phyloP scores from a whole-genome alignment of 2,329 filamentous ascomycete genomes.

The Monosporascus sp. region DNA sequence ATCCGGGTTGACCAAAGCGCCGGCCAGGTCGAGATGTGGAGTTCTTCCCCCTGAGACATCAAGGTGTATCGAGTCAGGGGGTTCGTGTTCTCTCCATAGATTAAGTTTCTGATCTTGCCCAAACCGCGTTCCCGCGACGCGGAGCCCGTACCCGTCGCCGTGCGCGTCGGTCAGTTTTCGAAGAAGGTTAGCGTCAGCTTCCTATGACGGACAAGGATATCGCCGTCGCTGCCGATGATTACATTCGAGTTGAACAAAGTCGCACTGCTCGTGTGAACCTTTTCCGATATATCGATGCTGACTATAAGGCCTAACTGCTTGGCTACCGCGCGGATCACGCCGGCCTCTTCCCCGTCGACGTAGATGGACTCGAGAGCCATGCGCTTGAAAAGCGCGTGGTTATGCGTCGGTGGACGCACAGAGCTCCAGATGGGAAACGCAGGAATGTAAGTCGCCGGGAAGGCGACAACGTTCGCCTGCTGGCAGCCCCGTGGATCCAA shows the following conservation, averaged over 20 bases:
- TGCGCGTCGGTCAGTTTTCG: conserved; percentile 51
- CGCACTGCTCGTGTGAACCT: conserved; percentile 35
- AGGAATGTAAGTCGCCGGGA: conserved; percentile 49
- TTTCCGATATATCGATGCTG: conserved; percentile 48
- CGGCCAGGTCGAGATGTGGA: conserved; percentile 53
- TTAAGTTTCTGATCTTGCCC: conserved; percentile 45
- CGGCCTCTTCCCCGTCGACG: conserved; percentile 41
- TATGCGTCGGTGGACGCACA: conserved; percentile 40
- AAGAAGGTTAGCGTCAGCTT: conserved; percentile 53
- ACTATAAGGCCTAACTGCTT: conserved; percentile 33
- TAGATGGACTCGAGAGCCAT: conserved; percentile 41
- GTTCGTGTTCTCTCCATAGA: conserved; percentile 56
- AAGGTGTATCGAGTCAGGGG: conserved; percentile 47
- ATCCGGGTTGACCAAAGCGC: conserved; percentile 47
- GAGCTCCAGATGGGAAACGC: conserved; percentile 50
- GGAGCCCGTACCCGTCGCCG: conserved; percentile 46
- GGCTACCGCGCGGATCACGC: conserved; percentile 33
- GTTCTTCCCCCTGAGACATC: conserved; percentile 50
- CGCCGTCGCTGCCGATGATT: conserved; percentile 38
- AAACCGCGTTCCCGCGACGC: conserved; percentile 38
- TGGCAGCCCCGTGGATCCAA: conserved; percentile 39
- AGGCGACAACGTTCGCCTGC: conserved; percentile 45
- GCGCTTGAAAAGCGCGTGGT: conserved; percentile 44
- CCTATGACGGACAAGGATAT: conserved; percentile 45
- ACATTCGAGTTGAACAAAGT: conserved; percentile 49